phyloP scores from a whole-genome alignment of 225 moss, liverwort and hornwort genomes.

The Asterella californica region DNA sequence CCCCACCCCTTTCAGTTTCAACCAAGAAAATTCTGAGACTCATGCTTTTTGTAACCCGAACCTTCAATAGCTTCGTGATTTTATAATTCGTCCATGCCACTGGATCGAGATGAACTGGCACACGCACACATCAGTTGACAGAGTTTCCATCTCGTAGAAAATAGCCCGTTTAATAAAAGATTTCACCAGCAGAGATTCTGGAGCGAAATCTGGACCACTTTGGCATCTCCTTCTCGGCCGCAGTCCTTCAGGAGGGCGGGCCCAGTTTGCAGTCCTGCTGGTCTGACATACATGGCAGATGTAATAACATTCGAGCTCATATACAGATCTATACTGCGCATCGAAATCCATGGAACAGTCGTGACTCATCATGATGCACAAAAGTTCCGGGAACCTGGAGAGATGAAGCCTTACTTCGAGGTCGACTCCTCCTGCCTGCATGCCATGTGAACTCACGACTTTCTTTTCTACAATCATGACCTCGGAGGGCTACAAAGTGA shows the following conservation, averaged over 20 bases:
- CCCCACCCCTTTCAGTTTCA: neutral
- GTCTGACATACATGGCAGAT: neutral
- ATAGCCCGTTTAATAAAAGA: neutral
- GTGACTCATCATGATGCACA: slow-evolving; percentile 2
- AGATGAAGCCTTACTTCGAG: neutral
- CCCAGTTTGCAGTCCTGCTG: neutral
- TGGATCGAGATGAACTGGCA: neutral
- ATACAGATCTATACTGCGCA: neutral
- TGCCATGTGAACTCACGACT: neutral
- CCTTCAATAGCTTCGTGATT: neutral
- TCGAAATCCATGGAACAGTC: neutral
- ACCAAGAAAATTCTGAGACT: neutral
- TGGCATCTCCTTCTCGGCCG: neutral
- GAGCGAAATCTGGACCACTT: neutral
- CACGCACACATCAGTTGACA: neutral
- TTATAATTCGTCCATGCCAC: neutral
- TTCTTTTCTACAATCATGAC: neutral
- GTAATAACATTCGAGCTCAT: neutral
- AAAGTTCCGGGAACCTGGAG: neutral
- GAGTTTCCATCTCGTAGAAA: neutral
- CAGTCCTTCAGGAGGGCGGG: too few species aligned
- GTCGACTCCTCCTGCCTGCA: neutral
- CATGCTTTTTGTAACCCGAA: neutral
- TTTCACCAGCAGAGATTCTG: slow-evolving; percentile 3
- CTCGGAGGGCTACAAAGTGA: neutral